A percentile compares a stretch with the other conserved stretches of the same genome.
These are phyloP conservation scores for Saposhnikovia divaricata DNA, from an alignment of 129 eudicot species.

Conservation along the genomic window DNA sequence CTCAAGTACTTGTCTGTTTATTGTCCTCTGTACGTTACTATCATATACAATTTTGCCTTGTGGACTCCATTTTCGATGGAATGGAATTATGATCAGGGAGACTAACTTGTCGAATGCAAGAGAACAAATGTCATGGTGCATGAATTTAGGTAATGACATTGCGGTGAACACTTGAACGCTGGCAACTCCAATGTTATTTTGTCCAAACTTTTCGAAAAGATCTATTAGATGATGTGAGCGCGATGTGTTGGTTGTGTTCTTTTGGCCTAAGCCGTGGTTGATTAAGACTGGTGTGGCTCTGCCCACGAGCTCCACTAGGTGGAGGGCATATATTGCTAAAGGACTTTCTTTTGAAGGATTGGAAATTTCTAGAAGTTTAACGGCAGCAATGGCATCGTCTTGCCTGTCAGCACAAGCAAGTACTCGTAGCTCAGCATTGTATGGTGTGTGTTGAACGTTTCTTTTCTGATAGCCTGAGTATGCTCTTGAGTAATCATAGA, in stretches of 20 bases:
- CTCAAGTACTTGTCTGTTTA: conserved; percentile 28
- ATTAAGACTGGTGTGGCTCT: conserved; percentile 40
- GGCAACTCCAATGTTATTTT: conserved; percentile 8
- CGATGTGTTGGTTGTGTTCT: conserved; percentile 6
- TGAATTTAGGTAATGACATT: conserved; percentile 36
- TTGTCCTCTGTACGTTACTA: conserved; percentile 21
- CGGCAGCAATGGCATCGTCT: conserved; percentile 34
- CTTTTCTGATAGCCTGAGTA: conserved; percentile 46
- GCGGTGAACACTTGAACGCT: conserved; percentile 36
- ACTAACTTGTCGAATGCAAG: conserved; percentile 47
- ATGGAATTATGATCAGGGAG: conserved; percentile 47
- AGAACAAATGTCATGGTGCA: conserved; percentile 52
- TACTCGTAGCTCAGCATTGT: conserved; percentile 31
- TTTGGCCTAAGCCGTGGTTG: conserved; percentile 41
- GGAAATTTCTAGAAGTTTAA: conserved; percentile 28
- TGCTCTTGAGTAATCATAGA: conserved; percentile 32
- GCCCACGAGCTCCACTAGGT: conserved; percentile 46
- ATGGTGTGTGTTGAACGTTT: conserved; percentile 24
- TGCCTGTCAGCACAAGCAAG: conserved; percentile 33
- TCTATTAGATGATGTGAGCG: conserved; percentile 41
- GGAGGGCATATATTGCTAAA: conserved; percentile 27
- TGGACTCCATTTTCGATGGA: conserved; percentile 46
- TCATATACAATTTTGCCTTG: conserved; percentile 33
- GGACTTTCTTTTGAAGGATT: conserved; percentile 29
- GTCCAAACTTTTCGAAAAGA: conserved; percentile 17